phyloP scores from a whole-genome alignment of 352 stramenopile species.

The Saprolegnia diclina region DNA sequence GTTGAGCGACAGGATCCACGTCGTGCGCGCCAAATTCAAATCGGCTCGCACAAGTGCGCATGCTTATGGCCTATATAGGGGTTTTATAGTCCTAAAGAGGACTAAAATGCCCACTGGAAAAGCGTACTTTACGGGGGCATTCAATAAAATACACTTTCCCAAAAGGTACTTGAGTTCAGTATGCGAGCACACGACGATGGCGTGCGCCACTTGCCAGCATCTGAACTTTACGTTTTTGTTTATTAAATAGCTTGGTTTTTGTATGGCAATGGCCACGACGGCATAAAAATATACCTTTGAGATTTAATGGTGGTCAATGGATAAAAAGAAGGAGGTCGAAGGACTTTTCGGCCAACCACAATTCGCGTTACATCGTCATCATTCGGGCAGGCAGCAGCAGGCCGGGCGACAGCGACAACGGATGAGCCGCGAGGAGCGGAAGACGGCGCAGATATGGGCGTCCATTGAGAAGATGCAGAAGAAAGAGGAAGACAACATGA shows the following conservation, averaged over 20 bases:
- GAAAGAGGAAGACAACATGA: conserved; percentile 28
- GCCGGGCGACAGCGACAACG: background rate
- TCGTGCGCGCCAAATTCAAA: too few species aligned
- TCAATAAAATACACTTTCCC: background rate
- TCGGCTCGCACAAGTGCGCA: too few species aligned
- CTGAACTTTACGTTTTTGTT: background rate
- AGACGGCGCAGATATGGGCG: conserved; percentile 75
- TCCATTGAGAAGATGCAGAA: conserved; percentile 76
- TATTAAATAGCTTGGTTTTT: background rate
- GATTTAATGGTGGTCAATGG: background rate
- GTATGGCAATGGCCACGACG: background rate
- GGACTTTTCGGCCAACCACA: background rate
- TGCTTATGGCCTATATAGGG: too few species aligned
- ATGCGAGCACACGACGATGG: background rate
- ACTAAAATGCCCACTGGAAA: too few species aligned
- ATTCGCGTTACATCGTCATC: conserved; percentile 13
- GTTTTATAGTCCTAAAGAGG: background rate
- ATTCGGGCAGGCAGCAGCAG: background rate
- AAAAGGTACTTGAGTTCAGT: background rate
- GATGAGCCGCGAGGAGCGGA: conserved; percentile 70
- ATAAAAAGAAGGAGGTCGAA: background rate
- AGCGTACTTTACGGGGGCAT: background rate
- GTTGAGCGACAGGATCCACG: too few species aligned
- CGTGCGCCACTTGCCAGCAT: background rate
- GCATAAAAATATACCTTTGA: background rate